phyloP scores from a whole-genome alignment of 257 asterid genomes.

The Plantago elongata region DNA sequence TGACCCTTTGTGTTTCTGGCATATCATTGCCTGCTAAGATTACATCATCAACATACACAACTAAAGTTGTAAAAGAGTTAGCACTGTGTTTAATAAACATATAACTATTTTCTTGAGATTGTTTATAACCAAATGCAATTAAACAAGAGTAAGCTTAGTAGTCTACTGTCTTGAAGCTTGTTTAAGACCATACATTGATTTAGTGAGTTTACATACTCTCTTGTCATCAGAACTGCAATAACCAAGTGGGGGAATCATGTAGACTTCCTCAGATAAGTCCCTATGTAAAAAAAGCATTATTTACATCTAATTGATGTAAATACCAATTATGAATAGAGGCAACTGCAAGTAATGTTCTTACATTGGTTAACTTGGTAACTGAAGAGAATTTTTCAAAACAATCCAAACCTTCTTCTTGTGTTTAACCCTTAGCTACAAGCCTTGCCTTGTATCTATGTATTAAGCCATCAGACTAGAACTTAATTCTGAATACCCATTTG shows the following conservation, averaged over 20 bases:
- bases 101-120: too few relatives aligned
- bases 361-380: not conserved
- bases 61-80: not conserved
- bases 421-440: not conserved
- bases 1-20: not conserved
- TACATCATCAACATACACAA: not conserved
- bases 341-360: not conserved
- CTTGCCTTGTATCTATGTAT: not conserved
- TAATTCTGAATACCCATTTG: not conserved
- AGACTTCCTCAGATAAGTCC: not conserved
- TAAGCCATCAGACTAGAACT: not conserved
- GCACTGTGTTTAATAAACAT: too few relatives aligned
- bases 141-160: not conserved
- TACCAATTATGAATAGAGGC: not conserved
- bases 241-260: not conserved
- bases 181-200: not conserved
- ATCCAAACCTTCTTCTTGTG: not conserved
- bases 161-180: not conserved
- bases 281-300: not conserved
- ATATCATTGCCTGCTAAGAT: not conserved
- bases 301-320: not conserved
- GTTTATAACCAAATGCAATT: not conserved
- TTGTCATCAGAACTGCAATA: not conserved
- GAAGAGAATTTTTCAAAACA: not conserved
- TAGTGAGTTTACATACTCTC: not conserved